These are phyloP conservation scores for Gliomastix tumulicola DNA, from an alignment of 2,329 filamentous ascomycete genomes.

Conservation along the genomic window DNA sequence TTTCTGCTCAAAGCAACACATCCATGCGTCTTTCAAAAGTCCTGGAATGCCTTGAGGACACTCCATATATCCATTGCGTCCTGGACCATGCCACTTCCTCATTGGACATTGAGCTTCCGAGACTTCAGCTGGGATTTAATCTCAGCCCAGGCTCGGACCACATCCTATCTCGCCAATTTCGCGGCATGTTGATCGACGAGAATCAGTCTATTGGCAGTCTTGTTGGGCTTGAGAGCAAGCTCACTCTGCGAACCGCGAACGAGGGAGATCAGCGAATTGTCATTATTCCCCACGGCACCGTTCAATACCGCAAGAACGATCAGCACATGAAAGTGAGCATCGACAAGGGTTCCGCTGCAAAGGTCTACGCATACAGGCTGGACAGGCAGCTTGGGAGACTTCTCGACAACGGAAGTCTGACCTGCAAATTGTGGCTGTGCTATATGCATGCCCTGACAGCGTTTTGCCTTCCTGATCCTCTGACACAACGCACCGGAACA, in stretches of 20 bases:
- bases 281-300: slow-evolving; percentile 25
- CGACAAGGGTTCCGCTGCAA: slow-evolving; percentile 2
- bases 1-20: background rate
- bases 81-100: background rate
- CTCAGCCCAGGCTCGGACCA: slow-evolving; percentile 14
- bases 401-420: slow-evolving; percentile 37
- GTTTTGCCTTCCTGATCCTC: slow-evolving; percentile 35
- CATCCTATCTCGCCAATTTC: slow-evolving; percentile 40
- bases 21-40: background rate
- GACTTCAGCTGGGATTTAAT: slow-evolving; percentile 39
- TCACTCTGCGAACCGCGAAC: slow-evolving; percentile 29
- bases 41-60: background rate
- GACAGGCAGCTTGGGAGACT: slow-evolving; percentile 40
- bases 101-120: slow-evolving; percentile 36
- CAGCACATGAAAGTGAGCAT: slow-evolving; percentile 27
- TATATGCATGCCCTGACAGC: slow-evolving; percentile 48
- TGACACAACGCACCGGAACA: slow-evolving; percentile 42
- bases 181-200: slow-evolving; percentile 39
- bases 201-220: slow-evolving; percentile 39
- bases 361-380: slow-evolving; percentile 34
- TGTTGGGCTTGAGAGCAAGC: slow-evolving; percentile 38
- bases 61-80: slow-evolving; percentile 1
- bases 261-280: slow-evolving; percentile 20
- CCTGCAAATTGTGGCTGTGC: slow-evolving; percentile 40
- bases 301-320: background rate